Evolutionary conservation across 2,329 filamentous ascomycete species (phyloP).

Genomic region (Aspergillus tanneri): DNA sequence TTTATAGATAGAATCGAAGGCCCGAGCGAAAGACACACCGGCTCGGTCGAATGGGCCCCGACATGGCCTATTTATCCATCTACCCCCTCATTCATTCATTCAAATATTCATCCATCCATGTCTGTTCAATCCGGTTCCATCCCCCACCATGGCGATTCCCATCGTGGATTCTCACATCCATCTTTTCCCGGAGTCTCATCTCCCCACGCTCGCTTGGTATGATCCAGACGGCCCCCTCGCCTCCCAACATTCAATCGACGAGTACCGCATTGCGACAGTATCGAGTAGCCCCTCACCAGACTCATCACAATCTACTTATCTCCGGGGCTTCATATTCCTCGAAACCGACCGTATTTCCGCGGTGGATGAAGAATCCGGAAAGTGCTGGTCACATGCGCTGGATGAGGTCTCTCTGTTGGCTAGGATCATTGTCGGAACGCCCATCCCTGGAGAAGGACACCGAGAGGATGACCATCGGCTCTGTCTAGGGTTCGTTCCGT

Average conservation of each 20-base stretch:
- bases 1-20: too few relatives aligned
- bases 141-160: constrained; percentile 33
- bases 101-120: too few relatives aligned
- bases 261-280: constrained; percentile 57
- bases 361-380: constrained; percentile 47
- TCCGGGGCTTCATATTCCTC: constrained; percentile 75
- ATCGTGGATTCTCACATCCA: constrained; percentile 93
- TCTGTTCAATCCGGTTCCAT: not conserved
- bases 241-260: constrained; percentile 61
- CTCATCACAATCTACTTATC: constrained; percentile 36
- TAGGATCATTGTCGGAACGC: constrained; percentile 62
- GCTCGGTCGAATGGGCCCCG: too few relatives aligned
- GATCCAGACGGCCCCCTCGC: constrained; percentile 59
- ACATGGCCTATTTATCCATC: too few relatives aligned
- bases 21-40: too few relatives aligned
- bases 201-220: constrained; percentile 69
- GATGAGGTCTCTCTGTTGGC: constrained; percentile 69
- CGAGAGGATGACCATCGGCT: constrained; percentile 50
- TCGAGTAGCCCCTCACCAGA: constrained; percentile 29
- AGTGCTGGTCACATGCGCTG: constrained; percentile 67
- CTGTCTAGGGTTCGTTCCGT: constrained; percentile 72
- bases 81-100: too few relatives aligned
- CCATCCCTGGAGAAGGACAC: constrained; percentile 60
- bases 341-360: constrained; percentile 75
- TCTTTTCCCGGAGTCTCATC: constrained; percentile 71